phyloP scores from a whole-genome alignment of 805 yeast species.

The Cyberlindnera maritima region DNA sequence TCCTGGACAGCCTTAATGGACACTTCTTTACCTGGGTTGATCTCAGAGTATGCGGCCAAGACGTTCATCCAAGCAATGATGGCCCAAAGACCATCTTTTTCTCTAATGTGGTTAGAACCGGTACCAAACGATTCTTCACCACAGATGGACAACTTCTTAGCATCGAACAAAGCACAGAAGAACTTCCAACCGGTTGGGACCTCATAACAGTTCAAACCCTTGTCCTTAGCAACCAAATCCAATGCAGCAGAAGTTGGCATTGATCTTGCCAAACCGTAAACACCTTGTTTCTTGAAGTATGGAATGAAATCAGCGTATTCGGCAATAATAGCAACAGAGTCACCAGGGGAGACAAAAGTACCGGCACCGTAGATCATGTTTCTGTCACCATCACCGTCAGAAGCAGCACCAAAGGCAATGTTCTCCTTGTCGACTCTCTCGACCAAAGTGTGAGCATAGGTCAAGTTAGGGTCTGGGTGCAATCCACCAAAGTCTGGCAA shows the following conservation, averaged over 20 bases:
- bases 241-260: slow-evolving; percentile 97
- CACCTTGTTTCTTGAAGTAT: slow-evolving; percentile 83
- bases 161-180: slow-evolving; percentile 93
- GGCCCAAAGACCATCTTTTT: slow-evolving; percentile 98
- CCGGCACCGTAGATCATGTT: slow-evolving; percentile 97
- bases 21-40: slow-evolving; percentile 53
- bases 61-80: slow-evolving; percentile 96
- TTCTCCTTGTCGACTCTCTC: slow-evolving; percentile 76
- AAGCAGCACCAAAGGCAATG: slow-evolving; percentile 95
- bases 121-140: slow-evolving; percentile 99
- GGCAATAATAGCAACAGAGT: slow-evolving; percentile 94
- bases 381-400: slow-evolving; percentile 99
- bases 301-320: slow-evolving; percentile 91
- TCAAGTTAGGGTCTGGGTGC: slow-evolving; percentile 97
- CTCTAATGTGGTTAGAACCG: slow-evolving; percentile 95
- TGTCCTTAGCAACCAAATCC: slow-evolving; percentile 81
- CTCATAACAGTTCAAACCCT: slow-evolving; percentile 78
- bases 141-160: slow-evolving; percentile 89
- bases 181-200: slow-evolving; percentile 99
- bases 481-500: slow-evolving; percentile 93
- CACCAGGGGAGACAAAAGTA: slow-evolving; percentile 97
- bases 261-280: slow-evolving; percentile 90
- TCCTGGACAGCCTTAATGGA: slow-evolving; percentile 78
- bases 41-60: slow-evolving; percentile 74
- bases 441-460: slow-evolving; percentile 88